Conservation (phyloP, 2,329 filamentous ascomycete genomes). For the Dissoconium aciculare region DNA sequence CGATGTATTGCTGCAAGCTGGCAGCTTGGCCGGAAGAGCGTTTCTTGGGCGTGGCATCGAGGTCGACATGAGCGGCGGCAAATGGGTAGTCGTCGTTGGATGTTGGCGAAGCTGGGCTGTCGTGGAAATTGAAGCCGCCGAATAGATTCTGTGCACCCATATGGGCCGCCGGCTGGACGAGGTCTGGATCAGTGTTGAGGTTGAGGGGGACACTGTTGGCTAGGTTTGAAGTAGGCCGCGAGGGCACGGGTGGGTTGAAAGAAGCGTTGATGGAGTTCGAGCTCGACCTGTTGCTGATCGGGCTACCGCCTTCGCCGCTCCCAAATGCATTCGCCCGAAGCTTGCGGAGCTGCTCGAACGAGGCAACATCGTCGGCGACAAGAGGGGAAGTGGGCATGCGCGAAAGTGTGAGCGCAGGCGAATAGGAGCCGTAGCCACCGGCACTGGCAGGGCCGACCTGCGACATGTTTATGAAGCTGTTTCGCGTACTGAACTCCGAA, state of each 20-base stretch:
- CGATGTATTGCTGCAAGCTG: too few relatives aligned
- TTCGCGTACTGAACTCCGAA: constrained; percentile 89
- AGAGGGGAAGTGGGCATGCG: constrained; percentile 28
- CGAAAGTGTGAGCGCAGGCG: constrained; percentile 56
- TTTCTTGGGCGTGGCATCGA: constrained; percentile 13
- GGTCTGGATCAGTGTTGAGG: constrained; percentile 2
- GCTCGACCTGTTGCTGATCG: constrained; percentile 11
- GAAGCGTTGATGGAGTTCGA: constrained; percentile 8
- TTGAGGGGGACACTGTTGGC: constrained; percentile 11
- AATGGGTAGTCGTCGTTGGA: constrained; percentile 9
- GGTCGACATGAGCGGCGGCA: constrained; percentile 10
- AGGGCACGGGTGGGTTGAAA: constrained; percentile 5
- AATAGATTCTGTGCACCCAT: constrained; percentile 5
- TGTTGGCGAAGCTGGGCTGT: constrained; percentile 10
- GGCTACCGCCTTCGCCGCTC: constrained; percentile 26
- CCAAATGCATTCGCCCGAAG: constrained; percentile 41
- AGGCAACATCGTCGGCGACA: constrained; percentile 14
- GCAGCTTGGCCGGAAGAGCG: too few relatives aligned
- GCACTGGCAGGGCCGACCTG: constrained; percentile 35
- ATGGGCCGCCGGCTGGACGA: constrained; percentile 1
- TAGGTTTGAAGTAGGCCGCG: constrained; percentile 3
- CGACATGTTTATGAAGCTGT: constrained; percentile 52
- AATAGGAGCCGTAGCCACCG: constrained; percentile 48
- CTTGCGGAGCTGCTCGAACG: constrained; percentile 18
- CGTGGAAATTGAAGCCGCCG: constrained; percentile 7